Conservation (phyloP, 208 protist genomes). For the Leishmania arabica region DNA sequence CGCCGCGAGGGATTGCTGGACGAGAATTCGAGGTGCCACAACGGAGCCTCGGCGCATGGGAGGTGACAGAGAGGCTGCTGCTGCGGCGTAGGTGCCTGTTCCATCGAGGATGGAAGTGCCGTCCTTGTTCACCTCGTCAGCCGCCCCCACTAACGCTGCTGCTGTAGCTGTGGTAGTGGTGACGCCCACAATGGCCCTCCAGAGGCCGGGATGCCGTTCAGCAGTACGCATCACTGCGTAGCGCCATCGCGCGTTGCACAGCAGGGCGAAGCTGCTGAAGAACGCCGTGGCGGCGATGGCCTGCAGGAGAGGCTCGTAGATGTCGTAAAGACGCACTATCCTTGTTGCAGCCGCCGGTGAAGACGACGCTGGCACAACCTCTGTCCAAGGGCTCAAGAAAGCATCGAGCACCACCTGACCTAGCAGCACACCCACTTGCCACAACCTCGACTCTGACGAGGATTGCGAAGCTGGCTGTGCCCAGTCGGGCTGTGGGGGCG, state of each 20-base stretch:
- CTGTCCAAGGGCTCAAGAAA: slow-evolving; percentile 16
- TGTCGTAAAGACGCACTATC: not conserved
- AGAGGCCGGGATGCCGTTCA: slow-evolving; percentile 9
- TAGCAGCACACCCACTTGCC: not conserved
- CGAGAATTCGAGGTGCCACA: not conserved
- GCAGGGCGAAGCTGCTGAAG: slow-evolving; percentile 24
- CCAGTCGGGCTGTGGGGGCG: not conserved
- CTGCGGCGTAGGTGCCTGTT: not conserved
- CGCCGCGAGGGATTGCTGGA: not conserved
- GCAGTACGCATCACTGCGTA: slow-evolving; percentile 13
- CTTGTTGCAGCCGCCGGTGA: not conserved
- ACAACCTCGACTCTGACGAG: not conserved
- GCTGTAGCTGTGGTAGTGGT: not conserved
- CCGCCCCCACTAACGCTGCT: not conserved
- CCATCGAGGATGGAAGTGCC: not conserved
- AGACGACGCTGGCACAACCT: not conserved
- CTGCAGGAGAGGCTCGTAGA: slow-evolving; percentile 12
- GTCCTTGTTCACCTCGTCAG: not conserved
- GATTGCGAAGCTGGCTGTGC: not conserved
- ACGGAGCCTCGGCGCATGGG: not conserved
- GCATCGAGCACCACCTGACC: not conserved
- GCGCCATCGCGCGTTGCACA: slow-evolving; percentile 25
- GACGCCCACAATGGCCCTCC: slow-evolving; percentile 8
- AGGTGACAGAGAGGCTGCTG: not conserved
- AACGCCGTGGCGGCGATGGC: slow-evolving; percentile 23